Evolutionary conservation across 2,329 filamentous ascomycete genomes (phyloP).

Genomic region (Scleromitrula shiraiana): DNA sequence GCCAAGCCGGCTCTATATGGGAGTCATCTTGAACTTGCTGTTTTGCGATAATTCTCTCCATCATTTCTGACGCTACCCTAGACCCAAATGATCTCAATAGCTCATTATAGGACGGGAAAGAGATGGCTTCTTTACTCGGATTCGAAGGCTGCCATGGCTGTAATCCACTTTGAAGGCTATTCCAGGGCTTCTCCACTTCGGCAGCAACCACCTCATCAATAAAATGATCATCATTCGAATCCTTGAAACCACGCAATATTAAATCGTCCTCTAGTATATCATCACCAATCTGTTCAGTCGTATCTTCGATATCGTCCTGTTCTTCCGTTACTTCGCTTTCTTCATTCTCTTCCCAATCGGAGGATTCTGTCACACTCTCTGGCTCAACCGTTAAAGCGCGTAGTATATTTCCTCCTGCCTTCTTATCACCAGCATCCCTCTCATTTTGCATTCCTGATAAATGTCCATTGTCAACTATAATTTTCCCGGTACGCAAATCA

Average conservation of each 20-base stretch:
- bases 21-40: constrained; percentile 17
- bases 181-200: neutral
- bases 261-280: constrained; percentile 28
- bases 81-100: constrained; percentile 26
- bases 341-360: constrained; percentile 19
- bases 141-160: neutral
- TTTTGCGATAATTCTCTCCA: constrained; percentile 22
- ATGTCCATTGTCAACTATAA: constrained; percentile 90
- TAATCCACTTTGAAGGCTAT: neutral
- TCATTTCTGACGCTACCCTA: constrained; percentile 24
- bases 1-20: constrained; percentile 24
- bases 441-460: constrained; percentile 55
- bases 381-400: constrained; percentile 28
- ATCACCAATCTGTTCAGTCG: constrained; percentile 18
- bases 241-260: constrained; percentile 27
- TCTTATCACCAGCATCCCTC: constrained; percentile 37
- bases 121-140: neutral
- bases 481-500: constrained; percentile 69
- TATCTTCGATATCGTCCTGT: constrained; percentile 20
- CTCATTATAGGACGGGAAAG: constrained; percentile 23
- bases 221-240: constrained; percentile 12
- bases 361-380: constrained; percentile 15
- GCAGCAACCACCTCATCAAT: neutral
- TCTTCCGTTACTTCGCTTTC: constrained; percentile 15
- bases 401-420: constrained; percentile 13